A percentile compares a stretch with the other conserved stretches of the same genome.
These are phyloP conservation scores for Entomortierella lignicola DNA, from an alignment of 192 early-diverging fungal genomes.

Conservation along the genomic window DNA sequence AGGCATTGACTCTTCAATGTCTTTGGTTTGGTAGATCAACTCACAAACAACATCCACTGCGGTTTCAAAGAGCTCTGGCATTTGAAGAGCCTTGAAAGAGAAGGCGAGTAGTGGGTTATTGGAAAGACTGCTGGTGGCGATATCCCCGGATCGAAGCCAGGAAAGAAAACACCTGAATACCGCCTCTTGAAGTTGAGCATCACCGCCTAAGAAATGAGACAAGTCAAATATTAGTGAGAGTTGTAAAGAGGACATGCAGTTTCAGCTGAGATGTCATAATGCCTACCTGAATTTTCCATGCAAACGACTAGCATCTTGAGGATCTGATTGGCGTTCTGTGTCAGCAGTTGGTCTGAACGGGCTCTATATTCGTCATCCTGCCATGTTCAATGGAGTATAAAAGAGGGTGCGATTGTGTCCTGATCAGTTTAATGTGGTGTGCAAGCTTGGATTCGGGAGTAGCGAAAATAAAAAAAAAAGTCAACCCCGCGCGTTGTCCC, in stretches of 20 bases:
- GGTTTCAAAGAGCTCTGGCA: conserved; percentile 82
- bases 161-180: conserved; percentile 81
- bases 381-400: conserved; percentile 5
- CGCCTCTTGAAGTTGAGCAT: conserved; percentile 69
- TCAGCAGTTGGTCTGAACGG: conserved; percentile 71
- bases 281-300: conserved; percentile 70
- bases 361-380: conserved; percentile 71
- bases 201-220: conserved; percentile 41
- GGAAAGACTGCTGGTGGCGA: conserved; percentile 70
- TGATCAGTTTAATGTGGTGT: conserved; percentile 29
- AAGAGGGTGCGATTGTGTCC: conserved; percentile 11
- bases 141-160: conserved; percentile 88
- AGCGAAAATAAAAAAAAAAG: not conserved
- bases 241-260: not conserved
- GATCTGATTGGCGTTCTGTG: conserved; percentile 73
- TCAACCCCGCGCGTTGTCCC: conserved; percentile 2
- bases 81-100: conserved; percentile 78
- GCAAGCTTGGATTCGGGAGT: not conserved
- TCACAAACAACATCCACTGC: conserved; percentile 88
- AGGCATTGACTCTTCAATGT: conserved; percentile 61
- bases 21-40: conserved; percentile 78
- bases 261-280: not conserved
- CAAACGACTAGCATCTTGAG: conserved; percentile 76
- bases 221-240: not conserved
- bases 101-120: conserved; percentile 74